Evolutionary conservation across 768 basidiomycete genomes (phyloP).

Genomic region (Hygrophorus russula): DNA sequence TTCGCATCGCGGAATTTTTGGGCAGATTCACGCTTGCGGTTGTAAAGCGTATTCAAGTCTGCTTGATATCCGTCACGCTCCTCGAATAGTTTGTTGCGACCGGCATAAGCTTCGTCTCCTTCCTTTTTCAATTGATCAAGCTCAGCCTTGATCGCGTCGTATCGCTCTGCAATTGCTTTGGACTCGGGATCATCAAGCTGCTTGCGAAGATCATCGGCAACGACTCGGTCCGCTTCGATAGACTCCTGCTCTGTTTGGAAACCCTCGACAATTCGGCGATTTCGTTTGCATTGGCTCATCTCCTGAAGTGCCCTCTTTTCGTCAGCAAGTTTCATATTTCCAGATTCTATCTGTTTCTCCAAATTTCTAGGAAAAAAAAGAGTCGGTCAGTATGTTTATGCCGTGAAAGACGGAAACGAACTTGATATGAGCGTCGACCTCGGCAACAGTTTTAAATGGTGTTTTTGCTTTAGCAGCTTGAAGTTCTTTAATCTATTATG

Average conservation of each 20-base stretch:
- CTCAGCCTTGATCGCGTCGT: conserved; percentile 73
- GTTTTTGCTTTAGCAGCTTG: conserved; percentile 71
- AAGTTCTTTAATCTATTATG: conserved; percentile 68
- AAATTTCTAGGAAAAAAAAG: conserved; percentile 44
- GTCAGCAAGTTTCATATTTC: conserved; percentile 82
- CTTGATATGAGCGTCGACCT: conserved; percentile 84
- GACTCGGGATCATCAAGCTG: conserved; percentile 87
- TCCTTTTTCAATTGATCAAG: conserved; percentile 81
- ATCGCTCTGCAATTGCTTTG: conserved; percentile 71
- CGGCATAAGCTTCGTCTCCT: conserved; percentile 74
- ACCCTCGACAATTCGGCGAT: conserved; percentile 63
- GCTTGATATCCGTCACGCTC: conserved; percentile 70
- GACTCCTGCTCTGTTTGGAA: conserved; percentile 71
- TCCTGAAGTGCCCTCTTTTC: conserved; percentile 94
- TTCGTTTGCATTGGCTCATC: conserved; percentile 63
- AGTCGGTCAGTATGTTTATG: conserved; percentile 2
- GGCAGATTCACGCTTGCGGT: conserved; percentile 65
- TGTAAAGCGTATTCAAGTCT: conserved; percentile 59
- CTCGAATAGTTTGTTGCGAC: conserved; percentile 73
- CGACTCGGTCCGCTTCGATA: conserved; percentile 68
- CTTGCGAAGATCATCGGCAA: conserved; percentile 69
- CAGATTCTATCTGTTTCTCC: conserved; percentile 88
- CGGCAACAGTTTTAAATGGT: conserved; percentile 69
- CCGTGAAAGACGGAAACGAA: conserved; percentile 24
- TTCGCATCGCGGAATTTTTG: conserved; percentile 69